A percentile compares a stretch with the other conserved stretches of the same genome.
phyloP scores from a whole-genome alignment of 106 monocot genomes.

The Cymbidium sinense region DNA sequence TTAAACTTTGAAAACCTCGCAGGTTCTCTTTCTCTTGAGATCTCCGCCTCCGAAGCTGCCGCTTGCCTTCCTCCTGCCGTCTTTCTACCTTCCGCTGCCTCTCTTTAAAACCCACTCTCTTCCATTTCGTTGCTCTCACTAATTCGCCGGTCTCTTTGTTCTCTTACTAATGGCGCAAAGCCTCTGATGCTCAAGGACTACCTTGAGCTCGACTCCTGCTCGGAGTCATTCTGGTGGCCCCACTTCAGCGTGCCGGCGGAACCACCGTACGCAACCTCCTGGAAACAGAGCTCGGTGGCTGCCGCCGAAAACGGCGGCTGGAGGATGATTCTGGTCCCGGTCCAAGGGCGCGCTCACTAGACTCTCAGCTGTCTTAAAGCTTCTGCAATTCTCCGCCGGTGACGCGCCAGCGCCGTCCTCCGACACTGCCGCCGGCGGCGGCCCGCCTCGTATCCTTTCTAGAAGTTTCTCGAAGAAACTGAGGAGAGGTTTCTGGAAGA shows the following conservation, averaged over 20 bases:
- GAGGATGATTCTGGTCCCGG: neutral
- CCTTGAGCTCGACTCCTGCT: constrained; percentile 24
- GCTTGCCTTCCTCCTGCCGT: neutral
- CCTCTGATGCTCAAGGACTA: constrained; percentile 35
- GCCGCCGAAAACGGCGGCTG: neutral
- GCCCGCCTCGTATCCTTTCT: neutral
- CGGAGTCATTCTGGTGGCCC: constrained; percentile 9
- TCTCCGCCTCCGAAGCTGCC: constrained; percentile 4
- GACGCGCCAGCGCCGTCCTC: neutral
- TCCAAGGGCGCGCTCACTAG: constrained; percentile 7
- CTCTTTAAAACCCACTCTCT: neutral
- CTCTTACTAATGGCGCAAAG: neutral
- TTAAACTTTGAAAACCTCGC: neutral
- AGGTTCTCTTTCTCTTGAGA: constrained; percentile 4
- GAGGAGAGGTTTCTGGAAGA: constrained; percentile 20
- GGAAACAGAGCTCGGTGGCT: constrained; percentile 17
- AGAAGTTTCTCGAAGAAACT: constrained; percentile 21
- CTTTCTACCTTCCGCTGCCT: neutral
- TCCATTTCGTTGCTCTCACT: neutral
- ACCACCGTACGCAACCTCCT: constrained; percentile 22
- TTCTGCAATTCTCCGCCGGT: constrained; percentile 2
- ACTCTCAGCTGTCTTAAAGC: constrained; percentile 14
- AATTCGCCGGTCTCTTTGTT: neutral
- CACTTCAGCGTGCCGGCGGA: neutral
- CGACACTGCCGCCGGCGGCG: neutral